Evolutionary conservation across 306 rosid genomes (phyloP).

Genomic region (Leucaena leucocephala): DNA sequence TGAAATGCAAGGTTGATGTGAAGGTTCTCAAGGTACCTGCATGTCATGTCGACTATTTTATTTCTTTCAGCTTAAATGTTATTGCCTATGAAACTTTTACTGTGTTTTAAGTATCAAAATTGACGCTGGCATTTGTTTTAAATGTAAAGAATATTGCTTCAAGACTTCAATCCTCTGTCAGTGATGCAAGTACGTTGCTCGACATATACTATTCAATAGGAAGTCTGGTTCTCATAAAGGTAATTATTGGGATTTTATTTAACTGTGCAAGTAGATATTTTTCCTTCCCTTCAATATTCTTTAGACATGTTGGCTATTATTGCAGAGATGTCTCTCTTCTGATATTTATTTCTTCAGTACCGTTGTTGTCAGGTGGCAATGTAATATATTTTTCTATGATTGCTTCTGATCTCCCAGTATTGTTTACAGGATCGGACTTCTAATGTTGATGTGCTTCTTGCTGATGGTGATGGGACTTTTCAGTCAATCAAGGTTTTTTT

Average conservation of each 20-base stretch:
- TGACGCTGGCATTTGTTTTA: constrained; percentile 35
- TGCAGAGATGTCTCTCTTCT: constrained; percentile 6
- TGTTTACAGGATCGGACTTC: constrained; percentile 68
- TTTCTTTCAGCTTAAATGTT: constrained; percentile 26
- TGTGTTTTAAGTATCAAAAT: background rate
- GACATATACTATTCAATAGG: constrained; percentile 78
- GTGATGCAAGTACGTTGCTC: constrained; percentile 69
- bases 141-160: constrained; percentile 63
- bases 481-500: constrained; percentile 78
- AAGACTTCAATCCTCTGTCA: constrained; percentile 58
- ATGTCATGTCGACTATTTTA: constrained; percentile 17
- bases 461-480: constrained; percentile 75
- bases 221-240: constrained; percentile 83
- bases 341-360: background rate
- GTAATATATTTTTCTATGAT: constrained; percentile 23
- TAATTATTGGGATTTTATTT: constrained; percentile 32
- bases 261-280: background rate
- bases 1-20: constrained; percentile 66
- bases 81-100: constrained; percentile 16
- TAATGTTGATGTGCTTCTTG: constrained; percentile 64
- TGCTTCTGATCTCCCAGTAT: constrained; percentile 33
- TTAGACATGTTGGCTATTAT: constrained; percentile 23
- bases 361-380: constrained; percentile 18
- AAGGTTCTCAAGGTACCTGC: constrained; percentile 61
- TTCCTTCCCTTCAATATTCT: background rate